Conservation (phyloP, 108 stramenopile genomes). For the Stephanodiscus triporus region DNA sequence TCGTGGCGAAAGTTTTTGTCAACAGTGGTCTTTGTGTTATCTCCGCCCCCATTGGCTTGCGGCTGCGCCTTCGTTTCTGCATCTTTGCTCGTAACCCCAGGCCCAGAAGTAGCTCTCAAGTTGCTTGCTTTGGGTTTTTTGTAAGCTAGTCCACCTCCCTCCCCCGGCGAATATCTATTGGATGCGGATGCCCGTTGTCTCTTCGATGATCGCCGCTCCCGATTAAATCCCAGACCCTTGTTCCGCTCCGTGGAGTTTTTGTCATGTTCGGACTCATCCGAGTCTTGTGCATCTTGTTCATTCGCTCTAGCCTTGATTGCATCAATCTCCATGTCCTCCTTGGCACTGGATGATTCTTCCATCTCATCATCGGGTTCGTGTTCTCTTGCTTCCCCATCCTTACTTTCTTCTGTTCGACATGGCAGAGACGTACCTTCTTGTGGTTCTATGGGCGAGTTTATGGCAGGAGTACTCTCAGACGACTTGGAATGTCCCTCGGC, state of each 20-base stretch:
- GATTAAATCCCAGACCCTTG: background rate
- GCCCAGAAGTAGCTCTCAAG: background rate
- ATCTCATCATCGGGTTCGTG: background rate
- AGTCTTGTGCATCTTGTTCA: background rate
- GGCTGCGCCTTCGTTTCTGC: background rate
- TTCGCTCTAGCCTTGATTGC: too few species aligned
- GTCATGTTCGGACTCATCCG: constrained; percentile 14
- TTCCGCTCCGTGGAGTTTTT: constrained; percentile 1
- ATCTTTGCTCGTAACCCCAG: background rate
- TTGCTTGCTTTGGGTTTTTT: constrained; percentile 14
- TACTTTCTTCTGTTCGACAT: background rate
- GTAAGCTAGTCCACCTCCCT: constrained; percentile 32
- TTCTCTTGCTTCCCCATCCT: background rate
- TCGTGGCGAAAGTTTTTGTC: constrained; percentile 3
- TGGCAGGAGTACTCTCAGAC: too few species aligned
- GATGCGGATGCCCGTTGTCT: constrained; percentile 8
- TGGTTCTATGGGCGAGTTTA: background rate
- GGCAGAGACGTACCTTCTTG: background rate
- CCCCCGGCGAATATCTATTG: constrained; percentile 38
- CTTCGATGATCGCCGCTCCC: constrained; percentile 19
- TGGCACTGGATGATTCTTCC: background rate
- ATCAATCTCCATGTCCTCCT: background rate
- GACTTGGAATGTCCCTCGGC: too few species aligned
- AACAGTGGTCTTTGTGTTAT: background rate
- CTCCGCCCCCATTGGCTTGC: background rate